Evolutionary conservation across 805 yeast species (phyloP), one percentile per base, ranked within the genome.

Genomic region (Candida insectalens): DNA sequence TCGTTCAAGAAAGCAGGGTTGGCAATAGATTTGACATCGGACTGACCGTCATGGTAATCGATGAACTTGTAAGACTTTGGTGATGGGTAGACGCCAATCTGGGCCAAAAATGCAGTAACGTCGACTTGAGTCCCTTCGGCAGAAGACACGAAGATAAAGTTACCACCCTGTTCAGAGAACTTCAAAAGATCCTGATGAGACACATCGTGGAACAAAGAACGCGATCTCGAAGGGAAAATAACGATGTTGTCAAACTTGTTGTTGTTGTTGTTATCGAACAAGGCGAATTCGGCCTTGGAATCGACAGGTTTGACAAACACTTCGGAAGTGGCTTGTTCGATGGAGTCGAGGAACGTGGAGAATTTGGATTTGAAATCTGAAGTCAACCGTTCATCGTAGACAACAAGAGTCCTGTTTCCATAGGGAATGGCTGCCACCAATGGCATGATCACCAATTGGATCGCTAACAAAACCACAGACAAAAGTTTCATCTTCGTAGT

Each of bases 61-160:
- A 67, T 54, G 29, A 80, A 60, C 35, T 62, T 55, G 53, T 72
- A 76, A 33, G 74, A 78, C 50, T 74, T 81, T 38, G 95, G 94
- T 32, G 92, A 71, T 37, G 96, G 83, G 47, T 65, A 72, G 33
- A 92, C 77, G 21, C 96, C 98, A 43, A 88, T 59, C 52, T 88
- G 85, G 47, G 76, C 73, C 43, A 84, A 68, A 47, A 81, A 78
- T 3, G 69, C 60, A 39, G 84, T 73, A 22, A 81, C 58, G 14
- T 78, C 71, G 18, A 81, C 83, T 26, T 79, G 73, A 12, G 67
- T 49, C 13, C 69, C 71, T 6, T 46, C 42, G 16, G 77, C 69
- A 25, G 69, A 58, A 0, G 80, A 69, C 10, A 84, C 62, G 10
- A 77, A 71, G 13, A 92, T 48, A 6, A 92, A 53, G 51, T 87